Conservation (phyloP, 176 grass and related monocot genomes). For the Areca catechu region DNA sequence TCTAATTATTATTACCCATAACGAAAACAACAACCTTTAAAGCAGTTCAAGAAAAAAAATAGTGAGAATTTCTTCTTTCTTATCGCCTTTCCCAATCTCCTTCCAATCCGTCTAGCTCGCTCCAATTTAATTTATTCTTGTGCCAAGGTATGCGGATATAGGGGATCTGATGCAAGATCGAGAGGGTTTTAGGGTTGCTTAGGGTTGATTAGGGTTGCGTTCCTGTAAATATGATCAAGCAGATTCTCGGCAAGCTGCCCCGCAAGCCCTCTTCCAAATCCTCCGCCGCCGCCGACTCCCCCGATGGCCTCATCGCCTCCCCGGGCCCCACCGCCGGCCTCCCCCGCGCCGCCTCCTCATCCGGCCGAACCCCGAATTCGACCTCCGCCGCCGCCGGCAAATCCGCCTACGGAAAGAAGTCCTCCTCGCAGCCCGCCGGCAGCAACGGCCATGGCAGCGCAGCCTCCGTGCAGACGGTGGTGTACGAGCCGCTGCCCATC, state of each 20-base stretch:
- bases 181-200: not conserved
- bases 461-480: not conserved
- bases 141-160: too few species aligned
- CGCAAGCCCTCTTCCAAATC: conserved; percentile 8
- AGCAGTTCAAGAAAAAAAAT: too few species aligned
- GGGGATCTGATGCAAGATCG: too few species aligned
- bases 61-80: too few species aligned
- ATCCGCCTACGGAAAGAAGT: not conserved
- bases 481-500: conserved; percentile 37
- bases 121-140: too few species aligned
- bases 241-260: conserved; percentile 1
- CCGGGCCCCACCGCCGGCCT: not conserved
- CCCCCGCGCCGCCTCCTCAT: not conserved
- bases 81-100: too few species aligned
- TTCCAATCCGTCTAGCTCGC: too few species aligned
- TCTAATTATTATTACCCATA: too few species aligned
- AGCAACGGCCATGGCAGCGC: too few species aligned
- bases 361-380: not conserved
- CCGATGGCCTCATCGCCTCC: not conserved
- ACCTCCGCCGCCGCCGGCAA: not conserved
- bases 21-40: too few species aligned
- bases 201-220: not conserved
- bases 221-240: not conserved
- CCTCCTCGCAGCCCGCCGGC: not conserved
- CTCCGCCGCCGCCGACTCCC: not conserved